These are phyloP conservation scores for Articulospora tetracladia DNA, from an alignment of 495 filamentous ascomycete genomes.

Conservation along the genomic window DNA sequence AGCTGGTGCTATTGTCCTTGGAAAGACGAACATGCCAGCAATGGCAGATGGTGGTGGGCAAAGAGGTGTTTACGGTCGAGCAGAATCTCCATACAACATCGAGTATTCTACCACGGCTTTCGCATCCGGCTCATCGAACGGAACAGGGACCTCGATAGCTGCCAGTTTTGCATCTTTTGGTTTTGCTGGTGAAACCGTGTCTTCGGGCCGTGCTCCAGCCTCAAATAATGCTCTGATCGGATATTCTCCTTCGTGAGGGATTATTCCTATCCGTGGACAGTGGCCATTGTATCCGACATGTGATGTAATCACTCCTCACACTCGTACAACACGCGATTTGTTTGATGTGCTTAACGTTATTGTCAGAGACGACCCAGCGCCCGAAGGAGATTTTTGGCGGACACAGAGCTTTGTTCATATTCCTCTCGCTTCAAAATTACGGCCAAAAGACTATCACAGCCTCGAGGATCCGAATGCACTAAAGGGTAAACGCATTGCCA, in stretches of 20 bases:
- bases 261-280: constrained; percentile 29
- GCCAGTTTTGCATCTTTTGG: constrained; percentile 32
- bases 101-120: constrained; percentile 32
- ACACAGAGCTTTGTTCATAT: constrained; percentile 18
- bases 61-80: constrained; percentile 30
- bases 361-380: constrained; percentile 14
- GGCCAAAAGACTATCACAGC: background rate
- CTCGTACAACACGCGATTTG: constrained; percentile 31
- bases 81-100: constrained; percentile 32
- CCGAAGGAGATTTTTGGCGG: background rate
- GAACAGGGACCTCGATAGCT: constrained; percentile 28
- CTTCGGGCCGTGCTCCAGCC: constrained; percentile 28
- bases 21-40: constrained; percentile 34
- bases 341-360: constrained; percentile 27
- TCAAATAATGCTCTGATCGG: constrained; percentile 32
- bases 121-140: constrained; percentile 33
- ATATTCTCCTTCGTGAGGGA: constrained; percentile 31
- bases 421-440: constrained; percentile 3
- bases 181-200: constrained; percentile 29
- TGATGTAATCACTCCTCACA: constrained; percentile 31
- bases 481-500: constrained; percentile 25
- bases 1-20: constrained; percentile 30
- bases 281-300: constrained; percentile 36
- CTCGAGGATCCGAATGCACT: constrained; percentile 14
- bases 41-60: constrained; percentile 36